Percentiles rank a stretch among this genome's conserved stretches.
These are phyloP conservation scores for Colletotrichum sp. DNA, from an alignment of 2,329 filamentous ascomycete genomes.

Conservation along the genomic window DNA sequence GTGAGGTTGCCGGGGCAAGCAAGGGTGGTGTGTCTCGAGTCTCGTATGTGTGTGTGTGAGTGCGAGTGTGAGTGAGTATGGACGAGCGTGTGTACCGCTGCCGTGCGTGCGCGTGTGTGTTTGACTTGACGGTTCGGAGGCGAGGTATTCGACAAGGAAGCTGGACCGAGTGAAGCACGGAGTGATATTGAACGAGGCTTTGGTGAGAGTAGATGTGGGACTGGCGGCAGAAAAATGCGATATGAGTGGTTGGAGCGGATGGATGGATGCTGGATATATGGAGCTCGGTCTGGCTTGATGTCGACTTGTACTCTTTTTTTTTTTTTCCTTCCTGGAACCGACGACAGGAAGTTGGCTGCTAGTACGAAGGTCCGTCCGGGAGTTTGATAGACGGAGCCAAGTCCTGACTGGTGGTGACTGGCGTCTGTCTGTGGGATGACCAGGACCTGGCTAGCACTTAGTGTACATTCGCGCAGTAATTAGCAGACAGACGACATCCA, in stretches of 20 bases:
- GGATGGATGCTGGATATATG: constrained; percentile 31
- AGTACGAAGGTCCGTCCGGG: background rate
- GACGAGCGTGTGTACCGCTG: background rate
- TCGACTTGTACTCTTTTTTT: background rate
- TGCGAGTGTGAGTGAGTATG: background rate
- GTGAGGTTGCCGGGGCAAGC: constrained; percentile 20
- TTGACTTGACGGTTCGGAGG: background rate
- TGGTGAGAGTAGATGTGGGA: background rate
- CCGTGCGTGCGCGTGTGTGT: background rate
- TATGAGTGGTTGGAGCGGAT: constrained; percentile 44
- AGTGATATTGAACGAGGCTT: background rate
- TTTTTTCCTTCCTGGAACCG: background rate
- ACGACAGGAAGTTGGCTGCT: background rate
- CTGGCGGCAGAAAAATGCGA: constrained; percentile 22
- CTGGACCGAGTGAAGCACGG: background rate
- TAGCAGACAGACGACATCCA: background rate
- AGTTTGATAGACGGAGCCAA: background rate
- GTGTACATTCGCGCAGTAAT: background rate
- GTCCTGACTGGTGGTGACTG: background rate
- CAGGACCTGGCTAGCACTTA: background rate
- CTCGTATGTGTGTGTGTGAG: background rate
- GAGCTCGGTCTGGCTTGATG: constrained; percentile 7
- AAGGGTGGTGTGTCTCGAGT: constrained; percentile 12
- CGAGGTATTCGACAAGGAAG: background rate
- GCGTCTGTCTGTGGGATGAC: background rate